A percentile compares a stretch with the other conserved stretches of the same genome.
Conservation (phyloP, 2,329 filamentous ascomycete species). For the Colletotrichum plurivorum region DNA sequence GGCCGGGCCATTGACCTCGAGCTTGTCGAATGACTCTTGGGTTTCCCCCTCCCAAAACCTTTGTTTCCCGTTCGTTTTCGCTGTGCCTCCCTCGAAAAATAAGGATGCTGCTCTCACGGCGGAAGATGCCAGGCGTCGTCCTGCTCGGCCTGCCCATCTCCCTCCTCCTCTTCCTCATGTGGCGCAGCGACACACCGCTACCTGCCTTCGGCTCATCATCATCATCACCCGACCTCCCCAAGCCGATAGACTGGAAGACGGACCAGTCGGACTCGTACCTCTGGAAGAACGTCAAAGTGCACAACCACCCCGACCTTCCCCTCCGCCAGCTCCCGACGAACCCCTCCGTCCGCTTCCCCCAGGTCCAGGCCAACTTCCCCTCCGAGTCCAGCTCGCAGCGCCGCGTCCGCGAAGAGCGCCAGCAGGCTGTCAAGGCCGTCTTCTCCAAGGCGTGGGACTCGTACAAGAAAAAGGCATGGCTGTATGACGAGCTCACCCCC, state of each 20-base stretch:
- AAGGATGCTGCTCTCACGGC: conserved; percentile 5
- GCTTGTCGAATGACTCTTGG: too few species aligned
- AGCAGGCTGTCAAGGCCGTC: conserved; percentile 55
- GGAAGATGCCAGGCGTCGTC: neutral
- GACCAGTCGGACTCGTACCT: conserved; percentile 21
- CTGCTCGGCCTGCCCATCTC: conserved; percentile 23
- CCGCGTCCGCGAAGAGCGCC: conserved; percentile 45
- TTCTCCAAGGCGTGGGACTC: conserved; percentile 63
- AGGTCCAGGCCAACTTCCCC: conserved; percentile 50
- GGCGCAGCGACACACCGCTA: conserved; percentile 18
- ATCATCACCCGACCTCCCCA: neutral
- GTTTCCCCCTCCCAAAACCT: too few species aligned
- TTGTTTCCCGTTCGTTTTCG: too few species aligned
- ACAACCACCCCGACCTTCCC: conserved; percentile 41
- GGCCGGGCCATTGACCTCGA: too few species aligned
- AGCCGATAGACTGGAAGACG: conserved; percentile 19
- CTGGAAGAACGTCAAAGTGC: conserved; percentile 42
- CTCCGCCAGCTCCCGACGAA: conserved; percentile 50
- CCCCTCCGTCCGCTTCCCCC: conserved; percentile 48
- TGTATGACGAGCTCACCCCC: conserved; percentile 65
- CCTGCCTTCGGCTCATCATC: conserved; percentile 8
- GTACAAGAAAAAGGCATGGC: conserved; percentile 67
- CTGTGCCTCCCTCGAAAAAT: neutral
- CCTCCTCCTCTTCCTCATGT: conserved; percentile 26
- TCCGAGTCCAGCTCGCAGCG: conserved; percentile 43